Conservation (phyloP, 345 rosid genomes). For the Brassica nigra region DNA sequence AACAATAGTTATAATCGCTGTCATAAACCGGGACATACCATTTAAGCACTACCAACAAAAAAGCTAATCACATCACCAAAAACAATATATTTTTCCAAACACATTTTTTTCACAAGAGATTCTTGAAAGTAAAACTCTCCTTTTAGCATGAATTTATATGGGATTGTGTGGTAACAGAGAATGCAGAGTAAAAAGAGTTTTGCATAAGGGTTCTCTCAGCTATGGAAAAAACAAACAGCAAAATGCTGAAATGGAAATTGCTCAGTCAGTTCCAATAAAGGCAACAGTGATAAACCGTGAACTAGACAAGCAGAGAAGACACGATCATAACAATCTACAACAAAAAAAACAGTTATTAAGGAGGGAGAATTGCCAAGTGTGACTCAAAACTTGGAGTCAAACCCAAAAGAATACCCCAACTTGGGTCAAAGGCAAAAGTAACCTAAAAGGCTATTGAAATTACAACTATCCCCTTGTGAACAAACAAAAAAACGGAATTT, state of each 20-base stretch:
- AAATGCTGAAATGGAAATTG: slow-evolving; percentile 17
- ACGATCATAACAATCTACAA: neutral
- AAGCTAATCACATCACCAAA: slow-evolving; percentile 33
- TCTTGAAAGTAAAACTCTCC: slow-evolving; percentile 26
- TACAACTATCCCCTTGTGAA: too few relatives aligned
- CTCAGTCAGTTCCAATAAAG: neutral
- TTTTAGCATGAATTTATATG: slow-evolving; percentile 5
- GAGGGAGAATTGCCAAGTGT: neutral
- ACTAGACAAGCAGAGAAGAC: neutral
- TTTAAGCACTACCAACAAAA: slow-evolving; percentile 32
- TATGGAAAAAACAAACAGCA: slow-evolving; percentile 26
- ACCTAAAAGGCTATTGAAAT: too few relatives aligned
- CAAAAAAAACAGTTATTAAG: neutral
- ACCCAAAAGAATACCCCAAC: too few relatives aligned
- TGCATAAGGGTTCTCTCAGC: slow-evolving; percentile 7
- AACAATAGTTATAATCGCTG: slow-evolving; percentile 13
- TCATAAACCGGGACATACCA: slow-evolving; percentile 22
- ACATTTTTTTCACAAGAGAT: neutral
- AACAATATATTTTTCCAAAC: neutral
- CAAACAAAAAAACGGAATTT: too few relatives aligned
- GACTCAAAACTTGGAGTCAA: too few relatives aligned
- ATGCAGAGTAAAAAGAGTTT: slow-evolving; percentile 5
- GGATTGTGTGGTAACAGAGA: slow-evolving; percentile 15
- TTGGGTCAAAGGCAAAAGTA: too few relatives aligned
- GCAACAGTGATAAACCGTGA: neutral